These are phyloP conservation scores for Sclerotinia sclerotiorum DNA, from an alignment of 2,329 filamentous ascomycete species.

Conservation along the genomic window DNA sequence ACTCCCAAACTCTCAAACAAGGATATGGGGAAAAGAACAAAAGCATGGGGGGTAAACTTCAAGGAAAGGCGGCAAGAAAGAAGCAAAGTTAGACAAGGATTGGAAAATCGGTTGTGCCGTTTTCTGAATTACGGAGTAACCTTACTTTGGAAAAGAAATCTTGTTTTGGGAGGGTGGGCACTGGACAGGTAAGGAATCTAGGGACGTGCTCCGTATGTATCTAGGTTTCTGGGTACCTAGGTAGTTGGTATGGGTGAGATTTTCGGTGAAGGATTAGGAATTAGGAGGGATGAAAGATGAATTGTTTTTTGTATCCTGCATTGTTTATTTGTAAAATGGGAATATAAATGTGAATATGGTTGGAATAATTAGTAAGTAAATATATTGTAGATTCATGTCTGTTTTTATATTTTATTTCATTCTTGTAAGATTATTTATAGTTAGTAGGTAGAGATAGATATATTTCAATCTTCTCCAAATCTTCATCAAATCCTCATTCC, in stretches of 20 bases:
- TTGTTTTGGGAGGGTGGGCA: no score
- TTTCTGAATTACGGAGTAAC: no score
- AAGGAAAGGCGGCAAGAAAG: neutral
- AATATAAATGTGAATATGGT: neutral
- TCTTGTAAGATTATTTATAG: no score
- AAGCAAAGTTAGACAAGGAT: neutral
- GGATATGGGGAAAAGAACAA: no score
- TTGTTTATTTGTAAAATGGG: no score
- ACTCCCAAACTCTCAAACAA: no score
- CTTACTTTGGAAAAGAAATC: no score
- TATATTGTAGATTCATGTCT: no score
- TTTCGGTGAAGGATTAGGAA: neutral
- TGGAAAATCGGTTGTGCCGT: neutral
- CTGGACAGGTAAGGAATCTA: no score
- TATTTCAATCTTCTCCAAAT: neutral
- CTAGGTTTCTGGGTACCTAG: neutral
- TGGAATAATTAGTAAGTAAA: neutral
- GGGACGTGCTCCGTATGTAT: no score
- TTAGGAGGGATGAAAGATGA: neutral
- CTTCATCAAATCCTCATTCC: neutral
- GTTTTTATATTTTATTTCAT: no score
- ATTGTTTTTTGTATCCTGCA: neutral
- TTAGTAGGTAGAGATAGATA: neutral
- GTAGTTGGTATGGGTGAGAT: neutral
- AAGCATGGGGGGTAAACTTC: neutral